A percentile compares a stretch with the other conserved stretches of the same genome.
Evolutionary conservation across 306 rosid genomes (phyloP).

Genomic region (Cucurbita moschata): DNA sequence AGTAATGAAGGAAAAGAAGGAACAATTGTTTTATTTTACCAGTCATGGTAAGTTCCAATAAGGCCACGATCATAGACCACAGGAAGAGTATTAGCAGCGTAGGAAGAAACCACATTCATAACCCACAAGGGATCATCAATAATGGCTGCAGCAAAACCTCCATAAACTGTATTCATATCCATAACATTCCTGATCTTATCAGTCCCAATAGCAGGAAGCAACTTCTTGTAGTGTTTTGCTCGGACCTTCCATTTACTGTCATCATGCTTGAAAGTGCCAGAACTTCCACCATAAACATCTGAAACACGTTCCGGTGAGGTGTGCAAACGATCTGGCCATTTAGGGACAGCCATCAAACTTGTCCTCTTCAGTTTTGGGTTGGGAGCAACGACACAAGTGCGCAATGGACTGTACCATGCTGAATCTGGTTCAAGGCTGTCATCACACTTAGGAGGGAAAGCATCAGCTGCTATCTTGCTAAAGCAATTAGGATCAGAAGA

Average conservation of each 20-base stretch:
- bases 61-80: constrained; percentile 88
- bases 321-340: constrained; percentile 76
- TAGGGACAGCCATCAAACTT: constrained; percentile 31
- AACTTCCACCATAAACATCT: constrained; percentile 38
- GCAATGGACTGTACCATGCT: constrained; percentile 94
- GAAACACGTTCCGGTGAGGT: constrained; percentile 55
- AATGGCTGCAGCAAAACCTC: constrained; percentile 76
- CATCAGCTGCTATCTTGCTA: constrained; percentile 37
- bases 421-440: constrained; percentile 85
- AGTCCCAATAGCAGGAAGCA: constrained; percentile 74
- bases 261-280: constrained; percentile 59
- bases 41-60: constrained; percentile 82
- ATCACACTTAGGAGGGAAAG: constrained; percentile 79
- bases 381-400: constrained; percentile 70
- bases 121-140: constrained; percentile 86
- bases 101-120: constrained; percentile 94
- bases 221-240: constrained; percentile 64
- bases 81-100: constrained; percentile 63
- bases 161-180: constrained; percentile 89
- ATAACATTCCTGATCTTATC: constrained; percentile 74
- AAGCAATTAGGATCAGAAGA: constrained; percentile 51
- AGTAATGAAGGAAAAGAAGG: background rate
- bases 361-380: constrained; percentile 45
- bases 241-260: constrained; percentile 72
- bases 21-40: constrained; percentile 27